phyloP scores from a whole-genome alignment of 495 filamentous ascomycete genomes.

The Pyrenula aspistea region DNA sequence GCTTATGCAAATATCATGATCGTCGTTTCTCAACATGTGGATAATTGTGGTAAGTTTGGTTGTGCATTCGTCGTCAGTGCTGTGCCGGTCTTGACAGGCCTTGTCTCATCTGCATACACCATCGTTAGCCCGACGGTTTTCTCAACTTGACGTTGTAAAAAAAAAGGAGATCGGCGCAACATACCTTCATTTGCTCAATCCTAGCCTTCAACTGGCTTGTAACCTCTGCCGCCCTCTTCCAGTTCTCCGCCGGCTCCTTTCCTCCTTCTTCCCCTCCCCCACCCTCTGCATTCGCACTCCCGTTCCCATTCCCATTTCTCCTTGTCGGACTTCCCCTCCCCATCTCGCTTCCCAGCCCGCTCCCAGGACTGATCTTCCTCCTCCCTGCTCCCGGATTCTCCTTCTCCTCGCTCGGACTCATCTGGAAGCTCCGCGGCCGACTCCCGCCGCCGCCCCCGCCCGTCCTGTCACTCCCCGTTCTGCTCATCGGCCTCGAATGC shows the following conservation, averaged over 20 bases:
- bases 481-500: not conserved
- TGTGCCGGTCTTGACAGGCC: constrained; percentile 28
- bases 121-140: not conserved
- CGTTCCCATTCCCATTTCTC: constrained; percentile 1
- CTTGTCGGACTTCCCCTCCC: constrained; percentile 19
- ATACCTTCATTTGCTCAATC: constrained; percentile 81
- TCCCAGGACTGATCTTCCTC: constrained; percentile 41
- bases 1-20: too few species aligned
- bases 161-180: constrained; percentile 9
- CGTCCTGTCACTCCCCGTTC: not conserved
- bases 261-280: constrained; percentile 2
- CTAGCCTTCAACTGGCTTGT: constrained; percentile 92
- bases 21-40: too few species aligned
- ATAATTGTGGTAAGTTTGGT: too few species aligned
- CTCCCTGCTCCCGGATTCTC: constrained; percentile 50
- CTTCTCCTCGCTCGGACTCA: constrained; percentile 71
- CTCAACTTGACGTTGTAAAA: not conserved
- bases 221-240: constrained; percentile 97
- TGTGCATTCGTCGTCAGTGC: constrained; percentile 25
- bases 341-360: constrained; percentile 15
- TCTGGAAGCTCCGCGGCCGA: constrained; percentile 51
- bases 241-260: constrained; percentile 70
- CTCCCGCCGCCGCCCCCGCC: too few species aligned
- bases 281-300: constrained; percentile 1
- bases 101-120: constrained; percentile 24